Evolutionary conservation across 1,284 basidiomycete species (phyloP).

Genomic region (Apiotrichum gracile): DNA sequence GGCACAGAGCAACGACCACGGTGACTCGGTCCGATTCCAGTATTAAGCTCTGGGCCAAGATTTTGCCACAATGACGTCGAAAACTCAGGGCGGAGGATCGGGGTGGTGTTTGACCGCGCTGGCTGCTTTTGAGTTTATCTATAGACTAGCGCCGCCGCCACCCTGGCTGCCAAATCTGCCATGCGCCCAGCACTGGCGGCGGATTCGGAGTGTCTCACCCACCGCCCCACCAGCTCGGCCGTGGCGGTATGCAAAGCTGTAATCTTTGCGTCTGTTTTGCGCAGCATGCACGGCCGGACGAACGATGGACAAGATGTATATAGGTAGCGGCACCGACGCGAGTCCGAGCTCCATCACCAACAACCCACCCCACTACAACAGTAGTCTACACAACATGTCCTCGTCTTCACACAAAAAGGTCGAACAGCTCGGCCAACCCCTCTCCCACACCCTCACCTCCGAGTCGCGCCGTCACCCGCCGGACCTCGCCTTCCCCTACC

Average conservation of each 20-base stretch:
- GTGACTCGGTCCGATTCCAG: no score
- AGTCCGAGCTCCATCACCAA: background rate
- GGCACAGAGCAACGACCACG: no score
- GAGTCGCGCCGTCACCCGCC: conserved; percentile 7
- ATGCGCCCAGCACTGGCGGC: background rate
- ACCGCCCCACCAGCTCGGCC: background rate
- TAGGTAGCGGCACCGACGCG: background rate
- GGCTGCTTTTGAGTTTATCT: background rate
- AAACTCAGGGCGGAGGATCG: background rate
- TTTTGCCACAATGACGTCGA: background rate
- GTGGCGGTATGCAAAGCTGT: background rate
- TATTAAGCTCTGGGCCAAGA: no score
- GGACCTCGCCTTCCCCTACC: conserved; percentile 30
- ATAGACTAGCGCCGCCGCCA: background rate
- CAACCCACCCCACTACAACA: background rate
- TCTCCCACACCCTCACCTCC: conserved; percentile 1
- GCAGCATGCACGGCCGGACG: background rate
- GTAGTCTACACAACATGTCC: background rate
- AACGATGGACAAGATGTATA: background rate
- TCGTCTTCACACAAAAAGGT: background rate
- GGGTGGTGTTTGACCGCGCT: background rate
- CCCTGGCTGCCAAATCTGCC: no score
- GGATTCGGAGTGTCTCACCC: background rate
- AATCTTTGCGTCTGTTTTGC: background rate
- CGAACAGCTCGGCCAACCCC: background rate